Evolutionary conservation across 2,329 filamentous ascomycete genomes (phyloP).

Genomic region (Aspergillus sp.): DNA sequence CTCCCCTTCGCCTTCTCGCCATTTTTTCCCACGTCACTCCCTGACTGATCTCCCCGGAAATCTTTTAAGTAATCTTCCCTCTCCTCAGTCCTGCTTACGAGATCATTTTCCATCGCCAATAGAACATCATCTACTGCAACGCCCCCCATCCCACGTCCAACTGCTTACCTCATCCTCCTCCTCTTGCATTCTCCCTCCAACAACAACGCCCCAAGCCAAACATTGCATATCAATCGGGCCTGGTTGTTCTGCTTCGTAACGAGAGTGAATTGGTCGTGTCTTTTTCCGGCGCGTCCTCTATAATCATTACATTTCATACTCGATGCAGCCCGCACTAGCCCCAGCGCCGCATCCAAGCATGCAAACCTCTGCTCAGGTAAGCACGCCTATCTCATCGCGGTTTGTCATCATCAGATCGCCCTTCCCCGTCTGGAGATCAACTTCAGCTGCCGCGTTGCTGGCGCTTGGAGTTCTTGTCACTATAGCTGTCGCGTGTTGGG

Average conservation of each 20-base stretch:
- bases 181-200: constrained; percentile 8
- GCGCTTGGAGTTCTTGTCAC: not conserved
- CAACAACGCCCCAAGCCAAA: not conserved
- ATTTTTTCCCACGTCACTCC: too few relatives aligned
- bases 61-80: constrained; percentile 14
- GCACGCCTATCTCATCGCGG: constrained; percentile 29
- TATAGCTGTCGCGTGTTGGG: not conserved
- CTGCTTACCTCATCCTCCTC: constrained; percentile 34
- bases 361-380: constrained; percentile 52
- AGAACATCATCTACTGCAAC: not conserved
- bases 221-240: not conserved
- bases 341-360: constrained; percentile 46
- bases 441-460: not conserved
- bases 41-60: not conserved
- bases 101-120: constrained; percentile 7
- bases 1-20: too few relatives aligned
- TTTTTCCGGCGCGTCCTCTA: constrained; percentile 12
- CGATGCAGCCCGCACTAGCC: constrained; percentile 44
- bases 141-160: constrained; percentile 4
- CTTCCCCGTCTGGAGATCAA: constrained; percentile 1
- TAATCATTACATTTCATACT: constrained; percentile 1
- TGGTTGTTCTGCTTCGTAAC: constrained; percentile 1
- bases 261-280: constrained; percentile 12
- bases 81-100: constrained; percentile 18
- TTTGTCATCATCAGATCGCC: constrained; percentile 34